phyloP scores from a whole-genome alignment of 495 filamentous ascomycete species.

The Lineolata rhizophorae region DNA sequence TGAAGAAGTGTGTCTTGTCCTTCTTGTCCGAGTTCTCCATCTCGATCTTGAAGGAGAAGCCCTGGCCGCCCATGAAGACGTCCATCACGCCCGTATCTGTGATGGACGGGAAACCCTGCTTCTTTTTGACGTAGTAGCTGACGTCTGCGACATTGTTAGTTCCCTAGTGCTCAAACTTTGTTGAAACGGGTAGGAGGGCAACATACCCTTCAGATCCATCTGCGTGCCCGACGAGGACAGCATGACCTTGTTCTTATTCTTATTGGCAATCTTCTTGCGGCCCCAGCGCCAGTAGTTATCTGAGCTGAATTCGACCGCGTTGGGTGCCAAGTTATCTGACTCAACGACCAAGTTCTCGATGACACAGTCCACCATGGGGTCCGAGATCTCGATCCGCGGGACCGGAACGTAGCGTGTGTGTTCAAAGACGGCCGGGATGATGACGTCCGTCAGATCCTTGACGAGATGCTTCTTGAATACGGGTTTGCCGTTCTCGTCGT shows the following conservation, averaged over 20 bases:
- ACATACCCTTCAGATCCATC: slow-evolving; percentile 38
- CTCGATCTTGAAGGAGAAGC: slow-evolving; percentile 81
- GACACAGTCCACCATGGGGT: slow-evolving; percentile 64
- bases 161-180: not conserved
- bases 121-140: slow-evolving; percentile 87
- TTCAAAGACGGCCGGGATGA: slow-evolving; percentile 70
- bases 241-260: slow-evolving; percentile 60
- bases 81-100: slow-evolving; percentile 80
- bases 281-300: slow-evolving; percentile 96
- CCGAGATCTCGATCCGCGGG: slow-evolving; percentile 82
- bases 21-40: slow-evolving; percentile 58
- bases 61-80: slow-evolving; percentile 68
- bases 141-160: slow-evolving; percentile 33
- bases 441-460: slow-evolving; percentile 71
- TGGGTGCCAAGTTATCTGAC: slow-evolving; percentile 92
- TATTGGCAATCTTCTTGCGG: slow-evolving; percentile 63
- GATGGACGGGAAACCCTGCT: slow-evolving; percentile 82
- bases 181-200: not conserved
- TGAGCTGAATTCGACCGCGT: slow-evolving; percentile 70
- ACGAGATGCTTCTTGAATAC: slow-evolving; percentile 80
- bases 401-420: slow-evolving; percentile 79
- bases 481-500: slow-evolving; percentile 61
- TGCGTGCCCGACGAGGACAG: slow-evolving; percentile 77
- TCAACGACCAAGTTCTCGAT: slow-evolving; percentile 90
- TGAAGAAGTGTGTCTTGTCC: slow-evolving; percentile 71